Evolutionary conservation across 78 protist species (phyloP), one percentile per base, ranked within the genome.

Genomic region (Dictyostelium purpureum): DNA sequence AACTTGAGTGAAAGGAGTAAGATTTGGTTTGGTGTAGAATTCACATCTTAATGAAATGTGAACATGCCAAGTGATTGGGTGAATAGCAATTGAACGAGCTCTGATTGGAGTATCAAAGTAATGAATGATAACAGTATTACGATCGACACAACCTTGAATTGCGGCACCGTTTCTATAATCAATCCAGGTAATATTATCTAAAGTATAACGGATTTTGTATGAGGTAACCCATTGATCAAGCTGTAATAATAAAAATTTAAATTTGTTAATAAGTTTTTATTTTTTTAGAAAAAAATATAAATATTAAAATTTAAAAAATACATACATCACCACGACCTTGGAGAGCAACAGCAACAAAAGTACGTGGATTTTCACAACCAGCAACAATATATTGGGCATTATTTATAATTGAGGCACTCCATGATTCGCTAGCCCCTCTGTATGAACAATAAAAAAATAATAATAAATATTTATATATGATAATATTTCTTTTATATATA

Each of bases 321-420:
- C 52, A 47, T 47, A 47, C 65, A 78, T 78, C 87, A 45, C 75
- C 87, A 18, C 87, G 35, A 45, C 87, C 87, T 78, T 78, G 87
- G 51, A 67, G 40, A 52, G 65, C 69, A 52, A 77, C 59, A 33
- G 26, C 38, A 2, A 10, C 10, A 63, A 77, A 57, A 33, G 61
- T 63, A 33, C 31, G 35, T 77, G 83, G 83, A 57, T 57, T 54
- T 54, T 47, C 63, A 26, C 35, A n/a, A 61, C 75, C 49, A 26
- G 52, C 45, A 9, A 59, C 37, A 0, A 78, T 21, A 37, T 19
- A 78, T 78, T 78, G 87, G 18, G 59, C 63, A 31, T 19, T 37
- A 63, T 78, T 75, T 26, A 38, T 12, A 63, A 28, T 47, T 45
- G 51, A 40, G 10, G 76, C 14, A 52, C 45, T n/a, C n/a, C n/a